Base-by-base conservation (phyloP, 306 rosid species). In the Sindora glabra region DNA sequence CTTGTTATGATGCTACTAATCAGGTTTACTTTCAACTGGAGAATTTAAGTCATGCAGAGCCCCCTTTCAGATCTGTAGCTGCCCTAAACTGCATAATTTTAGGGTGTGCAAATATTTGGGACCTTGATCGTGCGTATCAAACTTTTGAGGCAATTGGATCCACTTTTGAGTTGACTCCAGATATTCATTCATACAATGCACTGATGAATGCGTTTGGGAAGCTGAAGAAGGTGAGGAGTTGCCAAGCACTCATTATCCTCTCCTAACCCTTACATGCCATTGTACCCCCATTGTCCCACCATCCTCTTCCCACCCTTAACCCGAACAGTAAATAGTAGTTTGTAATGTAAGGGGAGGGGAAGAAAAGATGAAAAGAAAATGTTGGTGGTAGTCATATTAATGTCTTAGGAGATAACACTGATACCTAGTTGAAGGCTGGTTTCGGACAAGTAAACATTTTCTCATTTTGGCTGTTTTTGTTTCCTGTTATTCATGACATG, bases 11-110 rank as follows among this genome's bases (percentile, higher is more conserved):
- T 41, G 8, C 25, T 71, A 25, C 49, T 50, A 47, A 57, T 23
- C 73, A 94, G 99, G 99, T 94, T 53, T 94, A 89, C 67, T 89
- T 86, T 77, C 97, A 89, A 77, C 83, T 94, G 77, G 99, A 94
- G 71, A 80, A 68, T 73, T 80, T 89, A 64, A 84, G 88, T 64
- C 76, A 62, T 41, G 86, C 78, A 33, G 94, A 94, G 53, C 77
- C 60, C 50, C 96, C 95, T 10, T 94, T 78, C 83, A 94, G 84
- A 81, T 94, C 99, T 32, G 79, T 94, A 48, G 83, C 89, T 15
- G 96, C 99, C 17, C 72, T 94, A 54, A 94, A 94, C 73, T 89
- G 99, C 52, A 18, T 94, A 66, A 68, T 94, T 56, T 55, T 89
- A 72, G 97, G 99, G 13, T 94, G 97, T 71, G 97, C 95, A 50